These are phyloP conservation scores for Chrysoporthe cubensis DNA, from an alignment of 2,329 filamentous ascomycete genomes.

Conservation along the genomic window DNA sequence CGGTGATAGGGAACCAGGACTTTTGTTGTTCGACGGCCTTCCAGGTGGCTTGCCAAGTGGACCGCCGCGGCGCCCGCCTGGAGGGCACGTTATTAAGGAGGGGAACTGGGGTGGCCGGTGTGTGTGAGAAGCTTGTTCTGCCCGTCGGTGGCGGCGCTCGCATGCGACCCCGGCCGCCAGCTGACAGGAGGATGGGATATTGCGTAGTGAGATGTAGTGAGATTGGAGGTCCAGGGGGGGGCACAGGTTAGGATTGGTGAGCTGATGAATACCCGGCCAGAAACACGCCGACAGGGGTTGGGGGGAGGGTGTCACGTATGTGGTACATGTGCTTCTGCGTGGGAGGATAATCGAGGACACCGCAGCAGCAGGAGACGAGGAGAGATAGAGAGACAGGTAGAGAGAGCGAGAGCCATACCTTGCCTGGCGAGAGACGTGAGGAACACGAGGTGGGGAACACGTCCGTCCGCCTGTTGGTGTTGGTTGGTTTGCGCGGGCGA, in stretches of 20 bases:
- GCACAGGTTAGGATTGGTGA: background rate
- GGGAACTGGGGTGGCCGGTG: constrained; percentile 24
- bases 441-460: background rate
- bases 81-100: constrained; percentile 26
- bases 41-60: constrained; percentile 9
- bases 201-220: background rate
- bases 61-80: constrained; percentile 29
- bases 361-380: background rate
- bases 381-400: background rate
- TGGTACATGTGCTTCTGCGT: background rate
- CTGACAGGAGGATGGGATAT: constrained; percentile 15
- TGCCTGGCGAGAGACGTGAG: background rate
- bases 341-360: background rate
- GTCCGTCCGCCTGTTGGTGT: background rate
- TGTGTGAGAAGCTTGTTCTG: constrained; percentile 25
- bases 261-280: background rate
- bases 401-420: background rate
- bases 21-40: background rate
- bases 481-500: background rate
- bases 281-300: constrained; percentile 7
- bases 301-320: constrained; percentile 5
- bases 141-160: constrained; percentile 13
- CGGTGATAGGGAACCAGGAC: background rate
- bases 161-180: constrained; percentile 22
- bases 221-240: constrained; percentile 11